phyloP scores from a whole-genome alignment of 129 eudicot genomes.

The Gnaphalium uliginosum region DNA sequence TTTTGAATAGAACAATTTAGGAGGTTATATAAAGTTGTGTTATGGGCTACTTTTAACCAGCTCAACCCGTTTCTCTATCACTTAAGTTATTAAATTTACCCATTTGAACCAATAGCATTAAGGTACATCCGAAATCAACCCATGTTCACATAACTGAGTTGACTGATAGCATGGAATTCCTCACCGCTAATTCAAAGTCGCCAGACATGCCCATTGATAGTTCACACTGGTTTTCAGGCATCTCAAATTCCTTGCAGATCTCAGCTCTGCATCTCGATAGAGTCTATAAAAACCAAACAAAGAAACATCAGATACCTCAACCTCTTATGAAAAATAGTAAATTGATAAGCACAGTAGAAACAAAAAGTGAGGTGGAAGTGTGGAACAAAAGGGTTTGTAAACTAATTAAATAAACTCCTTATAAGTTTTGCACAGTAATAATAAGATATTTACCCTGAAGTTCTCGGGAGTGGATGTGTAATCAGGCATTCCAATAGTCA shows the following conservation, averaged over 20 bases:
- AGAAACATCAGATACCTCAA: slow-evolving; percentile 16
- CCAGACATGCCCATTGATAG: slow-evolving; percentile 99
- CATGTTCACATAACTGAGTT: neutral
- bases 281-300: slow-evolving; percentile 42
- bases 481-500: slow-evolving; percentile 98
- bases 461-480: slow-evolving; percentile 93
- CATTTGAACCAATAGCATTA: slow-evolving; percentile 9
- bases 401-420: neutral
- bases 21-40: neutral
- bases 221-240: slow-evolving; percentile 68
- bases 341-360: neutral
- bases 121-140: slow-evolving; percentile 2
- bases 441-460: slow-evolving; percentile 57
- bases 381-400: neutral
- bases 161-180: neutral
- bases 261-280: slow-evolving; percentile 70
- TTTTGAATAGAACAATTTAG: neutral
- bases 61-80: neutral
- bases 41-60: neutral
- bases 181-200: slow-evolving; percentile 93
- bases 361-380: neutral
- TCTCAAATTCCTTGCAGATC: slow-evolving; percentile 78
- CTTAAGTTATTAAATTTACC: neutral
- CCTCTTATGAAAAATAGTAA: neutral
- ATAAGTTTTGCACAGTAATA: neutral